Conservation (phyloP, 2,329 filamentous ascomycete genomes). For the Neodidymelliopsis sp. region DNA sequence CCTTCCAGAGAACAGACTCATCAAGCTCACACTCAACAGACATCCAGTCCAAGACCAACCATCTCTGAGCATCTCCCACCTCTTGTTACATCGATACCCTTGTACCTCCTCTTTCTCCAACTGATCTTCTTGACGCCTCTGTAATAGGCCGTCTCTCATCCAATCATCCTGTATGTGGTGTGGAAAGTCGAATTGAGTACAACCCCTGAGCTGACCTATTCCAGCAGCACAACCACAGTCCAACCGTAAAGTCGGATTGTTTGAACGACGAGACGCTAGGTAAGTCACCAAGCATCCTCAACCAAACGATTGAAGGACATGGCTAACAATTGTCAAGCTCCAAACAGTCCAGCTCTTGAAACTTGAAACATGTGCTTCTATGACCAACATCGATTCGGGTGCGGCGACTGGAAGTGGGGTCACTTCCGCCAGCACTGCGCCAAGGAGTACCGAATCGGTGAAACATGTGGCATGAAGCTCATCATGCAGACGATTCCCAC, state of each 20-base stretch:
- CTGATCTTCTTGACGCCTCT: slow-evolving; percentile 16
- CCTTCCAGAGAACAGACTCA: slow-evolving; percentile 34
- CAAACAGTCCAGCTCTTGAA: slow-evolving; percentile 40
- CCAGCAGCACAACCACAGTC: slow-evolving; percentile 7
- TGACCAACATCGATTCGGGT: slow-evolving; percentile 84
- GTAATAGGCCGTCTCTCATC: slow-evolving; percentile 30
- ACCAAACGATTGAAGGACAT: slow-evolving; percentile 39
- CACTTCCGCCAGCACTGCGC: slow-evolving; percentile 92
- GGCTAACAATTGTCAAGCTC: slow-evolving; percentile 40
- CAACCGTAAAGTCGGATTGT: slow-evolving; percentile 27
- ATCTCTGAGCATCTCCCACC: slow-evolving; percentile 33
- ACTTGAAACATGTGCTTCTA: slow-evolving; percentile 85
- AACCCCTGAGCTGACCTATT: slow-evolving; percentile 42
- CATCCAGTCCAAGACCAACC: slow-evolving; percentile 40
- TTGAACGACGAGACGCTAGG: slow-evolving; percentile 36
- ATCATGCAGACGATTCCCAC: slow-evolving; percentile 76
- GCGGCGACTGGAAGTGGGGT: slow-evolving; percentile 94
- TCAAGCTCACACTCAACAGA: slow-evolving; percentile 38
- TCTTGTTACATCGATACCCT: slow-evolving; percentile 41
- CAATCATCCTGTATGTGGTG: slow-evolving; percentile 45
- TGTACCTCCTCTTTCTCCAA: slow-evolving; percentile 32
- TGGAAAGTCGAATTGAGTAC: slow-evolving; percentile 29
- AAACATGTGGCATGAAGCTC: slow-evolving; percentile 94
- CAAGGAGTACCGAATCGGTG: slow-evolving; percentile 93
- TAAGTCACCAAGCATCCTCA: slow-evolving; percentile 35